Base-by-base conservation (phyloP, 331 rosid species). In the Quercus lobata region DNA sequence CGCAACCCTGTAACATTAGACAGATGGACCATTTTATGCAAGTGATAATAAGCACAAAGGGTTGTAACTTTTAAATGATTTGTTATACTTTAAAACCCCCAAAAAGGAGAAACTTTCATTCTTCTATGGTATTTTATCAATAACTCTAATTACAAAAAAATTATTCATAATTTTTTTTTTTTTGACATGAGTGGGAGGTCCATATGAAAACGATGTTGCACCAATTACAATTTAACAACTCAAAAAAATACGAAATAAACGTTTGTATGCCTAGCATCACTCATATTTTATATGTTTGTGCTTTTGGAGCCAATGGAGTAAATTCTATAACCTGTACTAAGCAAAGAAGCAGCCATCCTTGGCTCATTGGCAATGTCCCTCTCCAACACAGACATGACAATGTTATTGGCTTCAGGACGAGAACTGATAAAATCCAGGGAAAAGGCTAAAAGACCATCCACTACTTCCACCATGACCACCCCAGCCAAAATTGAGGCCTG, bases 311-410 rank as follows among this genome's bases (percentile, higher is more conserved):
- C 32, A 41, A 17, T 6, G 12, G 7, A 18, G 46, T 16, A 65
- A 1, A 30, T 6, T 7, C 49, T 32, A 65, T 11, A 27, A 89
- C 97, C 93, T 88, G 97, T 24, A 85, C 97, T 81, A 29, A 93
- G 94, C 37, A 93, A 83, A 83, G 94, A 91, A 69, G 98, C 98
- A 74, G 97, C 93, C 62, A 83, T 78, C 76, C 94, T 80, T 11
- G 90, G 90, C 24, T 88, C 84, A 68, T 73, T 78, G 6, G 91
- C 69, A 71, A 93, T 86, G 84, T 90, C 92, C 60, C 76, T 82
- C 82, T 87, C 88, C 84, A 93, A 79, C 34, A 93, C 93, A n/a
- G 98, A 93, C 83, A 90, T 82, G 78, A 90, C 93, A 87, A 93
- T 88, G 83, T 91, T 90, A 71, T 91, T 85, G 71, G 85, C 89